A percentile compares a stretch with the other conserved stretches of the same genome.
phyloP scores from a whole-genome alignment of 768 basidiomycete genomes.

The Macrolepiota dolichaula region DNA sequence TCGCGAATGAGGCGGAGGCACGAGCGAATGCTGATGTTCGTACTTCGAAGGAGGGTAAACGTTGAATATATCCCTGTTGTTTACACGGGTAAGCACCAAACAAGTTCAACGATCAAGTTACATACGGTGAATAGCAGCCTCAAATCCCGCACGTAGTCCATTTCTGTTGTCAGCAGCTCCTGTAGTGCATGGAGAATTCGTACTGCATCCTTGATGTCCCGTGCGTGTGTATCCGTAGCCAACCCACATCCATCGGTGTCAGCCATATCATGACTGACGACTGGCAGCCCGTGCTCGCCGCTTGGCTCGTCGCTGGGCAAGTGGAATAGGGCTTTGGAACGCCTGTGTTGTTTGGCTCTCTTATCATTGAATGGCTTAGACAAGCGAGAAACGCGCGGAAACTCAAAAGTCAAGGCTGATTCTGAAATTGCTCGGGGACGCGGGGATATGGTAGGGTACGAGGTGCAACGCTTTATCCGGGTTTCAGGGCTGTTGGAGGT shows the following conservation, averaged over 20 bases:
- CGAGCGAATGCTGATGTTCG: conserved; percentile 39
- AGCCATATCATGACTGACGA: conserved; percentile 20
- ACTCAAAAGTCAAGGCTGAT: conserved; percentile 11
- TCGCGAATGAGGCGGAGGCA: conserved; percentile 38
- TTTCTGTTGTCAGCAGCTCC: conserved; percentile 85
- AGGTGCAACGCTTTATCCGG: conserved; percentile 34
- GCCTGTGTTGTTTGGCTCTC: not conserved
- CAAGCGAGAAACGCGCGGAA: not conserved
- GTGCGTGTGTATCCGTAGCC: conserved; percentile 24
- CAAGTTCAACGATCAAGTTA: conserved; percentile 12
- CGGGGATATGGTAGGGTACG: conserved; percentile 35
- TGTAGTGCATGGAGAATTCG: conserved; percentile 71
- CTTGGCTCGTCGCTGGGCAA: conserved; percentile 26
- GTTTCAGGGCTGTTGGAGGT: conserved; percentile 16
- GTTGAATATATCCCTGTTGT: conserved; percentile 61
- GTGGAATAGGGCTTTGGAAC: conserved; percentile 30
- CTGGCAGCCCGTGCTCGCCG: conserved; percentile 16
- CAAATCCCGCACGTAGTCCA: conserved; percentile 77
- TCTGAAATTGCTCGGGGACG: conserved; percentile 17
- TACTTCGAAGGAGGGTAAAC: conserved; percentile 46
- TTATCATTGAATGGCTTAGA: not conserved
- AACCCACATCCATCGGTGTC: conserved; percentile 25
- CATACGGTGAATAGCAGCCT: conserved; percentile 71
- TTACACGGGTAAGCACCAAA: not conserved
- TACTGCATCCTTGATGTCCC: conserved; percentile 41